Conservation (phyloP, 148 eudicot species). For the Chenopodium quinoa region DNA sequence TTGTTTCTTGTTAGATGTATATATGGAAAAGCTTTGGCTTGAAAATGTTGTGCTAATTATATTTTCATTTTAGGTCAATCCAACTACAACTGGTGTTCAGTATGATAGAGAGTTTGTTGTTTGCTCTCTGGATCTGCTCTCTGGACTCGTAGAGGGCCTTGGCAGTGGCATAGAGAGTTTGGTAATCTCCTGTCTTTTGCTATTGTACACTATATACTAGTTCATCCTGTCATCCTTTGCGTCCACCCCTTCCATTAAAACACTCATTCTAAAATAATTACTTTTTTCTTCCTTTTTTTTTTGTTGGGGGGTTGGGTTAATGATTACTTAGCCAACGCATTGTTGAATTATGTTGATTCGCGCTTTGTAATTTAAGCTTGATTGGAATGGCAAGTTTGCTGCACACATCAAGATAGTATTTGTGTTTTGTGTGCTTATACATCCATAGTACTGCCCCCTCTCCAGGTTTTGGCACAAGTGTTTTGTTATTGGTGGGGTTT, state of each 20-base stretch:
- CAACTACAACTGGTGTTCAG: slow-evolving; percentile 63
- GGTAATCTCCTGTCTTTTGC: slow-evolving; percentile 43
- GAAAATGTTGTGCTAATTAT: slow-evolving; percentile 13
- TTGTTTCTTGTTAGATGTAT: not conserved
- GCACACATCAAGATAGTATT: no score
- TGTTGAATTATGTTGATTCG: not conserved
- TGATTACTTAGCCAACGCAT: not conserved
- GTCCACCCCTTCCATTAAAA: not conserved
- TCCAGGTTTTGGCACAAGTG: no score
- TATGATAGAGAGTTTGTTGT: slow-evolving; percentile 89
- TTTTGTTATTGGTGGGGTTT: no score
- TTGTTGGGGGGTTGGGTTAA: not conserved
- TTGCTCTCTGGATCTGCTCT: slow-evolving; percentile 85
- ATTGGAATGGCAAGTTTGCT: no score
- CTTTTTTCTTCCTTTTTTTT: no score
- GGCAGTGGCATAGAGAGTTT: slow-evolving; percentile 90
- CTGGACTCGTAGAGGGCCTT: slow-evolving; percentile 95
- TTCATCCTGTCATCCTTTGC: not conserved
- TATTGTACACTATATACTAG: not conserved
- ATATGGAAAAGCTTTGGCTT: not conserved
- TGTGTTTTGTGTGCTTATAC: no score
- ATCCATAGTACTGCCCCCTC: no score
- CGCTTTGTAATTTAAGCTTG: not conserved
- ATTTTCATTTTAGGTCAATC: slow-evolving; percentile 52
- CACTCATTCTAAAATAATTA: not conserved